Evolutionary conservation across 2,329 filamentous ascomycete genomes (phyloP).

Genomic region (Endothia cerciana): DNA sequence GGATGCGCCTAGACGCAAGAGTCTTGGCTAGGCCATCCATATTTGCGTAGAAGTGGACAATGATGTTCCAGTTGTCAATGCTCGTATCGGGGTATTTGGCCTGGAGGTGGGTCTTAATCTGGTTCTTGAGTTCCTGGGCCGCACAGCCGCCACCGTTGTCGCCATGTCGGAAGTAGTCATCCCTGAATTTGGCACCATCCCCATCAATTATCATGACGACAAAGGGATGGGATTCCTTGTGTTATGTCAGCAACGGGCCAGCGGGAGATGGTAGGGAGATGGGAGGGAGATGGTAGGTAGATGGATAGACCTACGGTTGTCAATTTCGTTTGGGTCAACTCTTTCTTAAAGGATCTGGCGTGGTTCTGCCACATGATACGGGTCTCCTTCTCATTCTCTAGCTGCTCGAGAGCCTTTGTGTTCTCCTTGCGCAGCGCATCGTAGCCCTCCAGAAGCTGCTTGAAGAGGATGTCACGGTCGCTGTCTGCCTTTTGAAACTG

Average conservation of each 20-base stretch:
- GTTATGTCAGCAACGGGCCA: background rate
- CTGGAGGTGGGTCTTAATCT: constrained; percentile 34
- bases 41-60: constrained; percentile 41
- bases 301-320: constrained; percentile 17
- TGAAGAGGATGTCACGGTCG: constrained; percentile 23
- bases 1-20: constrained; percentile 35
- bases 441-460: constrained; percentile 23
- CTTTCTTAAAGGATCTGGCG: constrained; percentile 21
- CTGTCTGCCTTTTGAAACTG: constrained; percentile 22
- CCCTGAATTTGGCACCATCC: constrained; percentile 41
- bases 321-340: constrained; percentile 21
- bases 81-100: constrained; percentile 33
- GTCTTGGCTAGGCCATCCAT: constrained; percentile 39
- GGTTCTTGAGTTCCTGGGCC: constrained; percentile 36
- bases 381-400: constrained; percentile 26
- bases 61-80: constrained; percentile 39
- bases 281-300: background rate
- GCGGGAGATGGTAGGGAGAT: background rate
- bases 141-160: constrained; percentile 40
- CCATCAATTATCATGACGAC: constrained; percentile 42
- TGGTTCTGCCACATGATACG: constrained; percentile 25
- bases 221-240: constrained; percentile 39
- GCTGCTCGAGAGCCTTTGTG: constrained; percentile 3
- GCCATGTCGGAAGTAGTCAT: constrained; percentile 38
- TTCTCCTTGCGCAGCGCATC: constrained; percentile 19